These are phyloP conservation scores for Penicillium sclerotigenum DNA, from an alignment of 2,329 filamentous ascomycete genomes.

Conservation along the genomic window DNA sequence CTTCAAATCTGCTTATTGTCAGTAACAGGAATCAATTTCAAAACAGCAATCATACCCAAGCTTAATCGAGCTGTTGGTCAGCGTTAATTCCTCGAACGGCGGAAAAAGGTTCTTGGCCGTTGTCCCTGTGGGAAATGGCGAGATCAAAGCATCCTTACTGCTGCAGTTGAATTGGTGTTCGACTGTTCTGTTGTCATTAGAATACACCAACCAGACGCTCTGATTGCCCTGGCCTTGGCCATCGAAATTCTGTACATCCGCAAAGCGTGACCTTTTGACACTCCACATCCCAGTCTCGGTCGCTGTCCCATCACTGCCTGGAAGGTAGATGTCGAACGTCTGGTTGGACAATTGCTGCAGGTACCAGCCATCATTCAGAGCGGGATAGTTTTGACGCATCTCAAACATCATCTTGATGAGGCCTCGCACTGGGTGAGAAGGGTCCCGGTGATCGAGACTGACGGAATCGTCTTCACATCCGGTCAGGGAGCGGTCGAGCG, in stretches of 20 bases:
- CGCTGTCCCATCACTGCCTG: constrained; percentile 51
- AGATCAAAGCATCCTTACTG: constrained; percentile 52
- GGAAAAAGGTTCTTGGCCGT: constrained; percentile 62
- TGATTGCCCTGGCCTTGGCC: constrained; percentile 54
- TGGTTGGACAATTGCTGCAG: constrained; percentile 56
- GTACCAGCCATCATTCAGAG: constrained; percentile 58
- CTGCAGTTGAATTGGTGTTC: constrained; percentile 58
- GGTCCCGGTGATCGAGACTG: constrained; percentile 60
- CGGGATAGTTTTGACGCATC: constrained; percentile 54
- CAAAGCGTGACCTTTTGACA: constrained; percentile 49
- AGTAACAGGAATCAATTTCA: constrained; percentile 53
- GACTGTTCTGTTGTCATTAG: constrained; percentile 47
- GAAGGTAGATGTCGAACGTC: constrained; percentile 50
- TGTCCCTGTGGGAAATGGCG: constrained; percentile 54
- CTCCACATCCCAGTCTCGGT: constrained; percentile 62
- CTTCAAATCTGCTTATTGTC: constrained; percentile 55
- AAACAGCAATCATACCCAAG: constrained; percentile 48
- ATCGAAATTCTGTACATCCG: constrained; percentile 48
- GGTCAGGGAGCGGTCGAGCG: constrained; percentile 50
- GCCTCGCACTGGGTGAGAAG: constrained; percentile 59
- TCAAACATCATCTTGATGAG: constrained; percentile 61
- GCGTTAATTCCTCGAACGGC: constrained; percentile 53
- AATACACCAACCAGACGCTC: constrained; percentile 46
- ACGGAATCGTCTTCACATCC: constrained; percentile 58
- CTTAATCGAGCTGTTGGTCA: constrained; percentile 45